Evolutionary conservation across 208 protist species (phyloP).

Genomic region (Phytomonas serpens): DNA sequence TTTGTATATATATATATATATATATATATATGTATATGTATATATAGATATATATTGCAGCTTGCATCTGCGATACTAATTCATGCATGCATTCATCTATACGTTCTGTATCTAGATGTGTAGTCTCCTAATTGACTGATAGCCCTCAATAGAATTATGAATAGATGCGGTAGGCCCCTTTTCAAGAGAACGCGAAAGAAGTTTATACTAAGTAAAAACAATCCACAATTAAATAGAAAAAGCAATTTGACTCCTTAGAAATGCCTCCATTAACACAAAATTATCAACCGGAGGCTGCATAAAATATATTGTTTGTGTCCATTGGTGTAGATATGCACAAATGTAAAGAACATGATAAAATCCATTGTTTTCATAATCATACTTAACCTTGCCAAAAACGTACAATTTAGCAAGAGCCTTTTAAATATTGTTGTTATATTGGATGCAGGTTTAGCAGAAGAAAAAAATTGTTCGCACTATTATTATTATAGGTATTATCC

Average conservation of each 20-base stretch:
- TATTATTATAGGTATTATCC: neutral
- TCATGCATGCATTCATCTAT: neutral
- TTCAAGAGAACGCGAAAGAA: neutral
- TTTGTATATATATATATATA: neutral
- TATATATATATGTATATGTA: conserved; percentile 9
- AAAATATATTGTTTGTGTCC: neutral
- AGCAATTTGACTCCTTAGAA: neutral
- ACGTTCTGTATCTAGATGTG: neutral
- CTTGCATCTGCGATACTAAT: neutral
- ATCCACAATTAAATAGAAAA: neutral
- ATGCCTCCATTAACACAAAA: neutral
- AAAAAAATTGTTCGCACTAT: neutral
- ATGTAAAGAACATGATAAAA: neutral
- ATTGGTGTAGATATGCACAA: neutral
- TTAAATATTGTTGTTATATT: neutral
- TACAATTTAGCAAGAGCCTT: neutral
- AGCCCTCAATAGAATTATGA: neutral
- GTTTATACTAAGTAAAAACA: neutral
- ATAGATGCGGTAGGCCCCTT: neutral
- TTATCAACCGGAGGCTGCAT: neutral
- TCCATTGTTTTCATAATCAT: neutral
- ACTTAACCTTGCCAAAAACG: neutral
- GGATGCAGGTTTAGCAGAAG: neutral
- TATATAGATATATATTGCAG: neutral
- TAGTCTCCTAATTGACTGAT: neutral